Evolutionary conservation across 1,284 basidiomycete species (phyloP).

Genomic region (Ceratobasidium sp.): DNA sequence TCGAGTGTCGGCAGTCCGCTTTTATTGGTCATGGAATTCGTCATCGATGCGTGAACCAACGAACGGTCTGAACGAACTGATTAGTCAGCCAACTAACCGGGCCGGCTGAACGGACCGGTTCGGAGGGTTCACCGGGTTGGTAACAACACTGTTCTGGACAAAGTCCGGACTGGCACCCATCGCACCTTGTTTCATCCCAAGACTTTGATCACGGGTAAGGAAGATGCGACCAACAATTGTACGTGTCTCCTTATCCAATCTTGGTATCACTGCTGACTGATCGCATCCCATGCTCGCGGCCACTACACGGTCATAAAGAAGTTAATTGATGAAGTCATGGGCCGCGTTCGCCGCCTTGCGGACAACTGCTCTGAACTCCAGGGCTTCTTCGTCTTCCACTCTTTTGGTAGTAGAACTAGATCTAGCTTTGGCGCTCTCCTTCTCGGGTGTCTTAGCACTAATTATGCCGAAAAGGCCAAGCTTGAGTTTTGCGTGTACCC

Average conservation of each 20-base stretch:
- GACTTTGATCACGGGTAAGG: slow-evolving; percentile 98
- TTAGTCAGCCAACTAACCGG: no score
- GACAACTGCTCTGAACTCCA: slow-evolving; percentile 99
- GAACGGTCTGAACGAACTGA: no score
- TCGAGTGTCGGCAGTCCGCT: background rate
- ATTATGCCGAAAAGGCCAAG: slow-evolving; percentile 99
- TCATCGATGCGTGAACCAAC: no score
- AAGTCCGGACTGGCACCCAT: slow-evolving; percentile 95
- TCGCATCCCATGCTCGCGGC: slow-evolving; percentile 86
- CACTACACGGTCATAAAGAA: slow-evolving; percentile 99
- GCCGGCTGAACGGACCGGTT: no score
- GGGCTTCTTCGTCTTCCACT: slow-evolving; percentile 99
- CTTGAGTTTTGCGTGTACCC: slow-evolving; percentile 99
- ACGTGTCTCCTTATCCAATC: slow-evolving; percentile 62
- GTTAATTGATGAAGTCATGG: slow-evolving; percentile 83
- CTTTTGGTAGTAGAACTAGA: slow-evolving; percentile 99
- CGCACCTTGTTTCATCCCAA: slow-evolving; percentile 98
- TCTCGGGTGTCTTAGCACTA: slow-evolving; percentile 94
- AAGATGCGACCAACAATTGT: slow-evolving; percentile 99
- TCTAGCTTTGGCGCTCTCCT: slow-evolving; percentile 97
- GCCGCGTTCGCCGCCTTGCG: slow-evolving; percentile 94
- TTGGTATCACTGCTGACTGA: slow-evolving; percentile 46
- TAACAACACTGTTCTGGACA: no score
- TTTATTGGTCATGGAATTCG: no score
- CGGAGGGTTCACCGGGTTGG: no score